Base-by-base conservation (phyloP, 202 grass and related monocot genomes). In the Sporobolus alterniflorus region DNA sequence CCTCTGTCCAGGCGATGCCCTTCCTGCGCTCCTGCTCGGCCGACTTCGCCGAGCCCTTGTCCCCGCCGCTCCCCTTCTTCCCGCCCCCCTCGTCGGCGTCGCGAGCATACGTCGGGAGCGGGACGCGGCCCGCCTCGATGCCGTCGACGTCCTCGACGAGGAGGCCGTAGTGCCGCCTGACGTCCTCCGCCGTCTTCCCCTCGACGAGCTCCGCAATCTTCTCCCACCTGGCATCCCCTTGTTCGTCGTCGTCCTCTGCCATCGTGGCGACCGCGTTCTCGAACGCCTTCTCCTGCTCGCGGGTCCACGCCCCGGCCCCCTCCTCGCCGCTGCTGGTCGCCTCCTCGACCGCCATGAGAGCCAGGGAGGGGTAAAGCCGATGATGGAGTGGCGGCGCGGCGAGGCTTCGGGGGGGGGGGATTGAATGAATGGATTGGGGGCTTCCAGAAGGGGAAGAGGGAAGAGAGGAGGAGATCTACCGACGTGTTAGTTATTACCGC, bases 1-100 rank as follows among this genome's bases (percentile, higher is more conserved):
- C 96, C 76, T 98, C 96, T 18, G 93, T 98, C 96, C 96, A 98
- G 25, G 96, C 96, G 61, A 98, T 94, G 43, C 96, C 96, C 73
- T 98, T 98, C 57, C 93, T 74, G 80, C 96, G 89, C 76, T 96
- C 96, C 83, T 96, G 92, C 49, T 98, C 96, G 2, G 92, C 79
- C 28, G 78, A 78, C 88, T 86, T 90, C 11, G 84, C 62, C 28
- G 92, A 88, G 1, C 56, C 87, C 86, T 98, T 98, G 1, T 89
- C 92, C 21, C 83, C 82, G 48, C 91, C 83, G 15, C 82, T 34
- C 15, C 88, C 82, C 73, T 93, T 98, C 77, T 93, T 93, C 32
- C 89, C 78, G 41, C 70, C 60, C 6, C 79, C 85, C 15, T 72
- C 89, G 2, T 81, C 83, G 5, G 81, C 60, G 34, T 81, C 86